Evolutionary conservation across 257 asterid genomes (phyloP).

Genomic region (Dorcoceras hygrometricum): DNA sequence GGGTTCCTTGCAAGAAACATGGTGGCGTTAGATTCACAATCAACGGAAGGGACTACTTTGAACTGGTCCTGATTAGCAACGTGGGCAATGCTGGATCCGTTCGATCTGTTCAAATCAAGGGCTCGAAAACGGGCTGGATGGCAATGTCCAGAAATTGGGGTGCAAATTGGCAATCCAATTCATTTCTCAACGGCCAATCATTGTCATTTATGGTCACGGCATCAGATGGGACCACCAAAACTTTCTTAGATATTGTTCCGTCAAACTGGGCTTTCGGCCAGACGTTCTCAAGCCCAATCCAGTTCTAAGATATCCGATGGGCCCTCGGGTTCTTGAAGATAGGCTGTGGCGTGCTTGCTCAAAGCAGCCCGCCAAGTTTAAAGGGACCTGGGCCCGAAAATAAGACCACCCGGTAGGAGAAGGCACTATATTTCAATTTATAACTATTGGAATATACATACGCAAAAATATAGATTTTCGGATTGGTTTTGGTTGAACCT

Average conservation of each 20-base stretch:
- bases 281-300: constrained; percentile 49
- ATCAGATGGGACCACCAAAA: constrained; percentile 59
- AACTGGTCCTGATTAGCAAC: constrained; percentile 62
- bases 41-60: constrained; percentile 71
- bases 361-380: constrained; percentile 73
- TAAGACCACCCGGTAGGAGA: neutral
- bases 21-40: constrained; percentile 85
- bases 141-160: constrained; percentile 95
- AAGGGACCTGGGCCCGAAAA: neutral
- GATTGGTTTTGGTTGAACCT: too few species aligned
- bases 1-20: constrained; percentile 78
- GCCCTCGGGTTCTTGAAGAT: constrained; percentile 28
- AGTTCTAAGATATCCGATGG: constrained; percentile 39
- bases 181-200: constrained; percentile 66
- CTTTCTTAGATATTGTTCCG: constrained; percentile 48
- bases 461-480: neutral
- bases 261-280: constrained; percentile 78
- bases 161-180: constrained; percentile 84
- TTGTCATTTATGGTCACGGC: constrained; percentile 75
- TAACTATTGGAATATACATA: neutral
- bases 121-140: constrained; percentile 63
- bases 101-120: constrained; percentile 64
- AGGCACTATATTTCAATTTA: neutral
- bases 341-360: constrained; percentile 76
- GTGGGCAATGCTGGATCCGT: constrained; percentile 82